Evolutionary conservation across 1,284 basidiomycete species (phyloP).

Genomic region (Pisolithus thermaeus): DNA sequence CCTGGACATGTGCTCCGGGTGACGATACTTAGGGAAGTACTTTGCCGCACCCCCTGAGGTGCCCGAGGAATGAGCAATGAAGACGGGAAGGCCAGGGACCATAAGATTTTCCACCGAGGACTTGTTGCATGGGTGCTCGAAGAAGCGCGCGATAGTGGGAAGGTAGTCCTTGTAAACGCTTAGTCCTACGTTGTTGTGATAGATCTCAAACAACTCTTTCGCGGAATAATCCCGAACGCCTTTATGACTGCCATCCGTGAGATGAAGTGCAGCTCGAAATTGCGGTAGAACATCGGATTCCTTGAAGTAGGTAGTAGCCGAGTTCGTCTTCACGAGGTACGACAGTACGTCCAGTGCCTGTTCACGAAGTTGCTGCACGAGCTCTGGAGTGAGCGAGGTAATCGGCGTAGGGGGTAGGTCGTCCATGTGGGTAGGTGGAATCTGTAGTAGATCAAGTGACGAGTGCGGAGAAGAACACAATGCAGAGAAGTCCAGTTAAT

Average conservation of each 20-base stretch:
- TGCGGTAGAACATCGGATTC: constrained; percentile 11
- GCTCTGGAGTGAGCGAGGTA: constrained; percentile 9
- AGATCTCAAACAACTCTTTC: constrained; percentile 8
- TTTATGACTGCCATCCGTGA: neutral
- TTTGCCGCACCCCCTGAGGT: constrained; percentile 18
- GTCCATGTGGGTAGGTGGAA: neutral
- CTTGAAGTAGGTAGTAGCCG: constrained; percentile 14
- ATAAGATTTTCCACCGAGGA: constrained; percentile 19
- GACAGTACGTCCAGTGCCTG: constrained; percentile 16
- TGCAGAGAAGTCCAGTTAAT: too few species aligned
- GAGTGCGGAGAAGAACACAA: too few species aligned
- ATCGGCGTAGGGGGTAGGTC: constrained; percentile 12
- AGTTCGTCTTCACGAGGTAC: constrained; percentile 18
- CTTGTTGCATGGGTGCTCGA: constrained; percentile 16
- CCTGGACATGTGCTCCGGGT: constrained; percentile 18
- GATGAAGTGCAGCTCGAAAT: constrained; percentile 9
- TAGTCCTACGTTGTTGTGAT: constrained; percentile 15
- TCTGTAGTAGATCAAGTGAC: too few species aligned
- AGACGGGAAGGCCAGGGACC: constrained; percentile 17
- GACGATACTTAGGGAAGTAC: constrained; percentile 19
- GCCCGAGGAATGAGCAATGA: constrained; percentile 18
- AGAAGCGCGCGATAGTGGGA: constrained; percentile 18
- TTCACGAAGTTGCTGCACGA: constrained; percentile 14
- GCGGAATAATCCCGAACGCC: neutral
- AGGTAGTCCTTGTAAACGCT: constrained; percentile 17